Evolutionary conservation across 2,329 filamentous ascomycete genomes (phyloP).

Genomic region (Emericellopsis atlantica): DNA sequence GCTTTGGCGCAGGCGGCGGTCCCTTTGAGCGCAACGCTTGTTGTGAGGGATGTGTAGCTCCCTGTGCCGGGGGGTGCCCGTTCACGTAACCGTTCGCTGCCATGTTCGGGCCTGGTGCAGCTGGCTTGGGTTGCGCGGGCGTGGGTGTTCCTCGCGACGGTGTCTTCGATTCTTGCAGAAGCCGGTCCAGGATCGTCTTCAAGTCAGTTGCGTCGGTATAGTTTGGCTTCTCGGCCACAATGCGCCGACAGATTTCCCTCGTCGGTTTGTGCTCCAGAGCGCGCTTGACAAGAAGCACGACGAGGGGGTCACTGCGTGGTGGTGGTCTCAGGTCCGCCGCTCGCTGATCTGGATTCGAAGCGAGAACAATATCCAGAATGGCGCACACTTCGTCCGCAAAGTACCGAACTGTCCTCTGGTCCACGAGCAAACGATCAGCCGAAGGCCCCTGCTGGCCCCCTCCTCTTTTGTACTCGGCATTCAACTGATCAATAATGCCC

Average conservation of each 20-base stretch:
- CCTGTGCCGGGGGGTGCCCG: not conserved
- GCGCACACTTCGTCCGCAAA: slow-evolving; percentile 45
- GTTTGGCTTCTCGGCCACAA: slow-evolving; percentile 36
- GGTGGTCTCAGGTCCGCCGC: slow-evolving; percentile 39
- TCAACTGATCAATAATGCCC: slow-evolving; percentile 69
- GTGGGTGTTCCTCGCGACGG: slow-evolving; percentile 3
- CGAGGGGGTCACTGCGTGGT: slow-evolving; percentile 38
- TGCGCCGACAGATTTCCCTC: slow-evolving; percentile 37
- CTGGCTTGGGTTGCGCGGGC: slow-evolving; percentile 9
- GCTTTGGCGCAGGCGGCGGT: slow-evolving; percentile 37
- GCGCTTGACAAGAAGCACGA: slow-evolving; percentile 44
- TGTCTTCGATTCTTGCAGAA: slow-evolving; percentile 29
- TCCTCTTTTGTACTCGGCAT: slow-evolving; percentile 40
- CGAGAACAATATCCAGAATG: slow-evolving; percentile 46
- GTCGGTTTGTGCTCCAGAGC: slow-evolving; percentile 38
- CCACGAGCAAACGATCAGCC: slow-evolving; percentile 40
- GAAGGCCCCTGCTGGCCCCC: slow-evolving; percentile 38
- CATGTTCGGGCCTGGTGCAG: slow-evolving; percentile 13
- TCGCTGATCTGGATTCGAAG: slow-evolving; percentile 44
- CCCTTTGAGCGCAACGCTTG: slow-evolving; percentile 50
- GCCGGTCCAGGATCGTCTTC: slow-evolving; percentile 35
- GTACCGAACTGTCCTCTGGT: slow-evolving; percentile 43
- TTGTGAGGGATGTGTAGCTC: slow-evolving; percentile 19
- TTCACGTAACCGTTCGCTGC: slow-evolving; percentile 14
- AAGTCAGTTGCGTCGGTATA: slow-evolving; percentile 41